These are phyloP conservation scores for Tarenaya hassleriana DNA, from an alignment of 345 rosid species.

Conservation along the genomic window DNA sequence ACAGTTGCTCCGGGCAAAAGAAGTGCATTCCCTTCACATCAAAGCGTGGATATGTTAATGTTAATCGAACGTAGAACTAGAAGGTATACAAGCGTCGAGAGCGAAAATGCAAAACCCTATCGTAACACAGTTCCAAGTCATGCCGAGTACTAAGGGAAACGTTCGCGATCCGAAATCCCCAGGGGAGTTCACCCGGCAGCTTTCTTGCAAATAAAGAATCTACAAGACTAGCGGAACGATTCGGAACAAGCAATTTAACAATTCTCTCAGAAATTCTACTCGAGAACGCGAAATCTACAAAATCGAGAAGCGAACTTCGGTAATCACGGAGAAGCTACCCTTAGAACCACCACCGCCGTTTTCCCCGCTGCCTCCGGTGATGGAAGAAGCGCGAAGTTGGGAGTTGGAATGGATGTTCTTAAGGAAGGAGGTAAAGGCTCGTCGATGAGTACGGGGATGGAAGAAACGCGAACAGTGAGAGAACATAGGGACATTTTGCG, in stretches of 20 bases:
- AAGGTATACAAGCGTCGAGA: not conserved
- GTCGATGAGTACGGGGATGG: constrained; percentile 36
- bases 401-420: constrained; percentile 37
- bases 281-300: not conserved
- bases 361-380: constrained; percentile 37
- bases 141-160: no score
- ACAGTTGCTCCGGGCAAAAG: constrained; percentile 84
- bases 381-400: constrained; percentile 37
- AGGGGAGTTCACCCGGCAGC: constrained; percentile 4
- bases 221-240: not conserved
- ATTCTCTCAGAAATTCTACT: constrained; percentile 12
- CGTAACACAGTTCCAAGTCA: no score
- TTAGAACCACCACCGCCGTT: constrained; percentile 35
- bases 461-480: constrained; percentile 23
- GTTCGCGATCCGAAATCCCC: no score
- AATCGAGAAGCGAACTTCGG: not conserved
- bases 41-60: not conserved
- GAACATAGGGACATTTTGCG: constrained; percentile 29
- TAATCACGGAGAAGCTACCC: constrained; percentile 29
- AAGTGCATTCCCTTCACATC: constrained; percentile 51
- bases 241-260: no score
- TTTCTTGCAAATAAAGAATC: not conserved
- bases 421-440: constrained; percentile 39
- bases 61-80: not conserved
- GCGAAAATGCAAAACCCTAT: constrained; percentile 13